phyloP scores from a whole-genome alignment of 345 rosid genomes.

The Cardamine occulta region DNA sequence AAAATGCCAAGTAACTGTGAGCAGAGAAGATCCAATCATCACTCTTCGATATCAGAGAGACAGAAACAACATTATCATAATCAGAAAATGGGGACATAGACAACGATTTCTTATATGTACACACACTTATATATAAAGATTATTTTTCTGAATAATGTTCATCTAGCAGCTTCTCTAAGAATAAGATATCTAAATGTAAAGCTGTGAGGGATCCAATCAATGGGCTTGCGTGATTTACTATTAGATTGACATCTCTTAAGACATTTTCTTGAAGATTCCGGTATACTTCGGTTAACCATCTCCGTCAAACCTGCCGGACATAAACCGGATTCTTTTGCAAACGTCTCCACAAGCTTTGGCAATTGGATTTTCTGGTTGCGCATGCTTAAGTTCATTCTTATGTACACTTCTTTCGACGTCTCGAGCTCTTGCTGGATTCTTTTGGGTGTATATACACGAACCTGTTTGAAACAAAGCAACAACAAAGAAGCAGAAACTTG shows the following conservation, averaged over 20 bases:
- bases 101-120: conserved; percentile 5
- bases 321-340: conserved; percentile 70
- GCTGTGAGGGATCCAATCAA: conserved; percentile 92
- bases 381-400: conserved; percentile 70
- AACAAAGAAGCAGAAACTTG: conserved; percentile 10
- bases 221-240: conserved; percentile 68
- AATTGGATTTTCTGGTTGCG: conserved; percentile 74
- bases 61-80: conserved; percentile 10
- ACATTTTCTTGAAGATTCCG: conserved; percentile 61
- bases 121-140: neutral
- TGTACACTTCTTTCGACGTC: conserved; percentile 85
- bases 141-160: conserved; percentile 18
- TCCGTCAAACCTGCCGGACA: conserved; percentile 58
- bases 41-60: conserved; percentile 9
- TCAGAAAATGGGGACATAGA: conserved; percentile 24
- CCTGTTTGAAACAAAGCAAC: conserved; percentile 49
- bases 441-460: conserved; percentile 79
- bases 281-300: conserved; percentile 69
- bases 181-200: conserved; percentile 85
- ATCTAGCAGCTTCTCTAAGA: conserved; percentile 74
- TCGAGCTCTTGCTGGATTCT: conserved; percentile 78
- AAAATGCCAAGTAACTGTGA: conserved; percentile 24
- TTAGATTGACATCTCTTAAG: conserved; percentile 54
- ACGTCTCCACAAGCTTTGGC: conserved; percentile 82
- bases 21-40: conserved; percentile 36